These are phyloP conservation scores for Teunomyces tritomae DNA, from an alignment of 805 yeast genomes.

Conservation along the genomic window DNA sequence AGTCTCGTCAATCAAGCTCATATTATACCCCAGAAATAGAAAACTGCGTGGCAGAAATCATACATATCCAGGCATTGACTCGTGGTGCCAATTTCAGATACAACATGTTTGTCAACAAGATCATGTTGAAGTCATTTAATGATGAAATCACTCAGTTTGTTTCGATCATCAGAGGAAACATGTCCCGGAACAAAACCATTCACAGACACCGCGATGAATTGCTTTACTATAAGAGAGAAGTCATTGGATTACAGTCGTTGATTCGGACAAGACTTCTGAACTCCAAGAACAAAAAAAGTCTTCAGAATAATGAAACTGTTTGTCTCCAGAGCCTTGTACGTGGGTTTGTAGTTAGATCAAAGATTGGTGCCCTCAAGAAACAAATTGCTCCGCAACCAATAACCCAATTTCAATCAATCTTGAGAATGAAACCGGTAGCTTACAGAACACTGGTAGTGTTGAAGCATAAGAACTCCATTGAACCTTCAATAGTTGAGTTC, in stretches of 20 bases:
- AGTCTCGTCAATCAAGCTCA: not conserved
- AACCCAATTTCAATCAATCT: slow-evolving; percentile 38
- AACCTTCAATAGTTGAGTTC: slow-evolving; percentile 20
- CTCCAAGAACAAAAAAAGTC: slow-evolving; percentile 6
- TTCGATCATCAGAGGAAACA: slow-evolving; percentile 50
- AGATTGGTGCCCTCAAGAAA: slow-evolving; percentile 6
- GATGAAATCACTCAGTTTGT: slow-evolving; percentile 50
- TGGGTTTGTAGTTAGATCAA: slow-evolving; percentile 32
- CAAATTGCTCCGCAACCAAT: slow-evolving; percentile 12
- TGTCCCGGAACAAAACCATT: slow-evolving; percentile 29
- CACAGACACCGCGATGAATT: slow-evolving; percentile 36
- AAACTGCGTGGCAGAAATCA: not conserved
- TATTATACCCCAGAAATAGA: not conserved
- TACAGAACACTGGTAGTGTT: slow-evolving; percentile 19
- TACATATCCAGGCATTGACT: slow-evolving; percentile 59
- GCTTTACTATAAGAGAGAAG: slow-evolving; percentile 24
- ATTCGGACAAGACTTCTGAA: slow-evolving; percentile 26
- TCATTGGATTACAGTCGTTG: slow-evolving; percentile 40
- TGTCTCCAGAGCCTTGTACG: slow-evolving; percentile 45
- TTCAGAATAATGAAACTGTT: slow-evolving; percentile 13
- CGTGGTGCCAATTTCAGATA: slow-evolving; percentile 70
- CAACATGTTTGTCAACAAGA: slow-evolving; percentile 57
- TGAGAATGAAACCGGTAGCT: slow-evolving; percentile 20
- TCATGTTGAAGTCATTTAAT: slow-evolving; percentile 57
- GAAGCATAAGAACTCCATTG: slow-evolving; percentile 19